Conservation (phyloP, 78 protist species). For the Emiliania huxleyi region DNA sequence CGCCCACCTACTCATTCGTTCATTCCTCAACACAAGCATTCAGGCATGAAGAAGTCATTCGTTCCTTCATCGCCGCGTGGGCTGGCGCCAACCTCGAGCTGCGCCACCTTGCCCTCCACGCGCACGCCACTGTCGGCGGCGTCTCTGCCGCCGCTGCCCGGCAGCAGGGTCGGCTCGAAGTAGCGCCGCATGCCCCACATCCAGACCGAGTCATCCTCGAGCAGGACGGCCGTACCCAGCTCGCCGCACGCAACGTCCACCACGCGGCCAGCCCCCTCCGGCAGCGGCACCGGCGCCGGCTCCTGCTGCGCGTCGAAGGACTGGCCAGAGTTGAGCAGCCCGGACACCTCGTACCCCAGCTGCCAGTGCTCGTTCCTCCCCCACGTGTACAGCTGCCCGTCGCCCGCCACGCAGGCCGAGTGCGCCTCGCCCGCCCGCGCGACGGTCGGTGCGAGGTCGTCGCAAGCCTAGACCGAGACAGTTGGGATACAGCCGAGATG, state of each 20-base stretch:
- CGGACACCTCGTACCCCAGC: not conserved
- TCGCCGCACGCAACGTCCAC: not conserved
- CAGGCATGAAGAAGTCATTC: too few species aligned
- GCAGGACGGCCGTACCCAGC: not conserved
- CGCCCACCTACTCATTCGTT: not conserved
- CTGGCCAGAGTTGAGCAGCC: not conserved
- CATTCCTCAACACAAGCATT: too few species aligned
- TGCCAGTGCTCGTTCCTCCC: constrained; percentile 15
- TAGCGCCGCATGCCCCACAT: not conserved
- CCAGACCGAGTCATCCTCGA: not conserved
- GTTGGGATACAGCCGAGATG: too few species aligned
- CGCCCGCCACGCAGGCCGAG: not conserved
- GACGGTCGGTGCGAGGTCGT: not conserved
- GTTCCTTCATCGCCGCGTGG: too few species aligned
- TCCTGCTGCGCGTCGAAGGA: constrained; percentile 7
- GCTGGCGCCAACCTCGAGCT: not conserved
- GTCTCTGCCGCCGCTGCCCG: not conserved
- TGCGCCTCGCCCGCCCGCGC: not conserved
- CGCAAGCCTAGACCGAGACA: too few species aligned
- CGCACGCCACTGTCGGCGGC: not conserved
- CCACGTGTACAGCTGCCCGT: not conserved
- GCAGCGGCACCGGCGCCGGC: not conserved
- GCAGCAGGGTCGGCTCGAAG: not conserved
- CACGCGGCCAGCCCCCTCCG: not conserved
- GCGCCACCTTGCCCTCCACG: not conserved